Base-by-base conservation (phyloP, 345 rosid species). In the Cardiospermum halicacabum region DNA sequence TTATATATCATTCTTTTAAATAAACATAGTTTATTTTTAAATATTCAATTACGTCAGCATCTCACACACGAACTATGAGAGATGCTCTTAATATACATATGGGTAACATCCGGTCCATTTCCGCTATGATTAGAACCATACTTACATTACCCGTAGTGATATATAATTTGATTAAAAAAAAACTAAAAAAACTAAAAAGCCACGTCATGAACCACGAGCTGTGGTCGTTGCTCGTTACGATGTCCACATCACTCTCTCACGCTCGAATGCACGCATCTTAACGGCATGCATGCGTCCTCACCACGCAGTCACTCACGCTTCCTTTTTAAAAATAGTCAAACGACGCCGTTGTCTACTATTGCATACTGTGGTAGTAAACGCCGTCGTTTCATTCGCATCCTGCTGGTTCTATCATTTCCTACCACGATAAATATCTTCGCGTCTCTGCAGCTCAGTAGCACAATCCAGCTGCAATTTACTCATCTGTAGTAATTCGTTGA, bases 231-330 rank as follows among this genome's bases (percentile, higher is more conserved):
- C 34, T 0, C 3, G n/a, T n/a, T n/a, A n/a, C n/a, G n/a, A n/a
- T 16, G 31, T 39, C 69, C 42, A 30, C 48, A n/a, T 22, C 32
- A 22, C 7, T 26, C 42, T 9, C 37, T 16, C 24, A 8, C 2
- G 25, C 36, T 3, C 19, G 11, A 6, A 8, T 0, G 36, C 25
- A 21, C 60, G 67, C 55, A 69, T 68, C 71, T 31, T 0, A 45
- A 65, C 62, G 53, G 71, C 69, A 65, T n/a, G n/a, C n/a, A 56
- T 57, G 43, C 30, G 5, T 42, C 12, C 11, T 0, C 15, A 4
- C 21, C 4, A 26, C 54, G 54, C 15, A 43, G 4, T 12, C 64
- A 12, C 9, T 19, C 45, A 49, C 30, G 56, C 66, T 21, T 27
- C 36, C 43, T 0, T 3, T 7, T 28, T 3, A 57, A 3, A 10